Percentiles rank a stretch among this genome's conserved stretches.
phyloP scores from a whole-genome alignment of 352 stramenopile species.

The Phytophthora pistaciae region DNA sequence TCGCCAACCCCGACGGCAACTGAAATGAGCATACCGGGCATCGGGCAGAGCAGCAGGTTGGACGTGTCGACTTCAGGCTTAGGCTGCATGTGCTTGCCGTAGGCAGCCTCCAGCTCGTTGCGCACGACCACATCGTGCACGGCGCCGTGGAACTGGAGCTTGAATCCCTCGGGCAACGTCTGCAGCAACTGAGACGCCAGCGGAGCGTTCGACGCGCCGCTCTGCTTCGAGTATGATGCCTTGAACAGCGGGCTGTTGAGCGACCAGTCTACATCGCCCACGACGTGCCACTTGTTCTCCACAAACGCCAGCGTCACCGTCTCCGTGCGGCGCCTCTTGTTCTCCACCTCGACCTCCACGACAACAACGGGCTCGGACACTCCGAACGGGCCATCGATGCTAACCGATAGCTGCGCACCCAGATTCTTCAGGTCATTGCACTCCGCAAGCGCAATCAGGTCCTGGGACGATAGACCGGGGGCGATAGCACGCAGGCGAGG shows the following conservation, averaged over 20 bases:
- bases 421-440: constrained; percentile 47
- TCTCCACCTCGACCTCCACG: constrained; percentile 63
- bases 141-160: constrained; percentile 87
- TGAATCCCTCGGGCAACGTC: constrained; percentile 73
- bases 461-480: constrained; percentile 33
- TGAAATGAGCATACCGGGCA: constrained; percentile 94
- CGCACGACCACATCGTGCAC: constrained; percentile 92
- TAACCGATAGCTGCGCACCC: constrained; percentile 61
- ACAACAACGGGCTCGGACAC: constrained; percentile 48
- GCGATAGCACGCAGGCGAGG: constrained; percentile 50
- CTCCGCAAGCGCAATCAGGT: constrained; percentile 55
- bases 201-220: constrained; percentile 24
- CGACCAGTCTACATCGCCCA: constrained; percentile 66
- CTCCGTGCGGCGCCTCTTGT: constrained; percentile 41
- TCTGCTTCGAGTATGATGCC: constrained; percentile 47
- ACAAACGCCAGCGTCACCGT: constrained; percentile 46
- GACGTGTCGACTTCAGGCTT: constrained; percentile 93
- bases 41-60: constrained; percentile 94
- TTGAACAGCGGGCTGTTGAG: constrained; percentile 70
- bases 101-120: constrained; percentile 88
- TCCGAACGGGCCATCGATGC: constrained; percentile 67
- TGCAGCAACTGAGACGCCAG: constrained; percentile 76
- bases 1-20: constrained; percentile 90
- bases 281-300: constrained; percentile 59
- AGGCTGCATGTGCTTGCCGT: constrained; percentile 91